These are phyloP conservation scores for Paratrypanosoma confusum DNA, from an alignment of 208 protist species.

Conservation along the genomic window DNA sequence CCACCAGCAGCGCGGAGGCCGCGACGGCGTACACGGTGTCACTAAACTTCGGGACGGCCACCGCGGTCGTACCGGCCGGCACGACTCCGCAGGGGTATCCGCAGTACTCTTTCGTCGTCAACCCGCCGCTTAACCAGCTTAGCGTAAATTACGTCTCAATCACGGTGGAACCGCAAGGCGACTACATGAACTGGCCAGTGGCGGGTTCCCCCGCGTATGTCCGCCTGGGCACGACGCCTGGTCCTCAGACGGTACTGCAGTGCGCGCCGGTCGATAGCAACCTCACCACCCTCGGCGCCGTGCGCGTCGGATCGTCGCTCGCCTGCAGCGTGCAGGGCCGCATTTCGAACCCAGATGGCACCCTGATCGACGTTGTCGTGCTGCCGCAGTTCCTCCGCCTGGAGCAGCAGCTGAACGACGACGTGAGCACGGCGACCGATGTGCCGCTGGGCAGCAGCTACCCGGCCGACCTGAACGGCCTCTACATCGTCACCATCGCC, in stretches of 20 bases:
- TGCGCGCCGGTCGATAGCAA: slow-evolving; percentile 15
- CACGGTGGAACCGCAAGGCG: slow-evolving; percentile 14
- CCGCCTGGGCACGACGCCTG: slow-evolving; percentile 41
- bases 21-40: slow-evolving; percentile 35
- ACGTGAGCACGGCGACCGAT: slow-evolving; percentile 7
- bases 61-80: slow-evolving; percentile 14
- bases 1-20: slow-evolving; percentile 10
- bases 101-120: slow-evolving; percentile 50
- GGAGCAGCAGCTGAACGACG: slow-evolving; percentile 20
- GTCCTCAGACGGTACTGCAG: slow-evolving; percentile 17
- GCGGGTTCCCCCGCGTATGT: slow-evolving; percentile 47
- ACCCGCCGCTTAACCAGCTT: slow-evolving; percentile 15
- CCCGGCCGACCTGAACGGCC: slow-evolving; percentile 38
- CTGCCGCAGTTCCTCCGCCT: slow-evolving; percentile 27
- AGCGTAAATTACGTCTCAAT: slow-evolving; percentile 51
- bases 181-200: slow-evolving; percentile 42
- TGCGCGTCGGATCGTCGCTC: slow-evolving; percentile 28
- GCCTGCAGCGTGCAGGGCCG: slow-evolving; percentile 48
- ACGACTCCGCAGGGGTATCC: slow-evolving; percentile 20
- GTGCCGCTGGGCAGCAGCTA: slow-evolving; percentile 35
- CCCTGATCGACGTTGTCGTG: slow-evolving; percentile 38
- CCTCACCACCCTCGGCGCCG: slow-evolving; percentile 15
- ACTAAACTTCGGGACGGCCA: slow-evolving; percentile 40
- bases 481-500: slow-evolving; percentile 37
- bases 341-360: slow-evolving; percentile 19